Percentiles rank a stretch among this genome's conserved stretches.
Conservation (phyloP, 768 basidiomycete genomes). For the Xerocomus brunneocitrinus region DNA sequence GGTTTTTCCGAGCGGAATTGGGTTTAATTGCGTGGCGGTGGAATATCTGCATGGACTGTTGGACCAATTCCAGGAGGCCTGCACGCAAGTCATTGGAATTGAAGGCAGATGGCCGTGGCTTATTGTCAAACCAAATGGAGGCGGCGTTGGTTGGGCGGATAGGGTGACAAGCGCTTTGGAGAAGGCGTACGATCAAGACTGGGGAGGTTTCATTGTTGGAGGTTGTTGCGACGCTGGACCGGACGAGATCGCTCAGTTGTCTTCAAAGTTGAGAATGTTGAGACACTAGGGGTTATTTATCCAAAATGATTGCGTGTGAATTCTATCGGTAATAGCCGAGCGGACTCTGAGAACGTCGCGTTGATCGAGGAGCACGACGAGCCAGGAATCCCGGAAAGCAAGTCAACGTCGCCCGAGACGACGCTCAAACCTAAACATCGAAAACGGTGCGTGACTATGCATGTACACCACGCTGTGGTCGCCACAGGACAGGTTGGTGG, state of each 20-base stretch:
- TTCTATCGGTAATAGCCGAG: constrained; percentile 17
- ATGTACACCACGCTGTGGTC: constrained; percentile 1
- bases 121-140: constrained; percentile 71
- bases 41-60: constrained; percentile 41
- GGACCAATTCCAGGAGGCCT: constrained; percentile 30
- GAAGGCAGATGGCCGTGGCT: constrained; percentile 41
- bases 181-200: constrained; percentile 22
- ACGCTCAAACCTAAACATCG: constrained; percentile 35
- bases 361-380: constrained; percentile 15
- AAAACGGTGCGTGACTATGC: constrained; percentile 37
- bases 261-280: neutral
- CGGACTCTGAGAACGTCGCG: constrained; percentile 10
- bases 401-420: constrained; percentile 40
- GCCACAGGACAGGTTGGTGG: constrained; percentile 3
- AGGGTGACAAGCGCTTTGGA: constrained; percentile 26
- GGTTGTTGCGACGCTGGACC: constrained; percentile 68
- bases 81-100: constrained; percentile 8
- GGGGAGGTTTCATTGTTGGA: constrained; percentile 56
- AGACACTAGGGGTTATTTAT: constrained; percentile 7
- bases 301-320: constrained; percentile 20
- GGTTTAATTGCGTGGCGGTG: constrained; percentile 68
- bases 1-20: constrained; percentile 50
- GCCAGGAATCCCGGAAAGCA: constrained; percentile 23
- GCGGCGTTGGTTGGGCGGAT: constrained; percentile 38
- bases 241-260: constrained; percentile 40